These are phyloP conservation scores for Penicillium corylophilum DNA, from an alignment of 2,329 filamentous ascomycete genomes.

Conservation along the genomic window DNA sequence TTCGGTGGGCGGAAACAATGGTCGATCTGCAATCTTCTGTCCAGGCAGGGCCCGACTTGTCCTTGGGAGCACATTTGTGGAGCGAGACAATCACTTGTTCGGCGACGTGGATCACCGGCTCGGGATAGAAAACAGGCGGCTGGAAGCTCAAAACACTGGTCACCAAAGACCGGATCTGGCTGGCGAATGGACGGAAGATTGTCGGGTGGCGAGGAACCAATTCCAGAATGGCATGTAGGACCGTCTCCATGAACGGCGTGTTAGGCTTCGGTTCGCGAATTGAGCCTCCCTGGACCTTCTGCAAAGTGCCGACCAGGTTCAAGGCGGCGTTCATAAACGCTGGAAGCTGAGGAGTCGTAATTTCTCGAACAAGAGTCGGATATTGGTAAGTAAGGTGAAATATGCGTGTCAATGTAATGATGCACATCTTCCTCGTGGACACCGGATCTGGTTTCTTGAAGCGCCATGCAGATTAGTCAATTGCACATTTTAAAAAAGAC, in stretches of 20 bases:
- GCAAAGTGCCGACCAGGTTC: slow-evolving; percentile 55
- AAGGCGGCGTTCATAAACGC: slow-evolving; percentile 72
- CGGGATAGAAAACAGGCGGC: slow-evolving; percentile 55
- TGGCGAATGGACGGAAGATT: slow-evolving; percentile 73
- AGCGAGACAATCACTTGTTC: slow-evolving; percentile 68
- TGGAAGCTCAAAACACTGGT: slow-evolving; percentile 63
- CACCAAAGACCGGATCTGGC: slow-evolving; percentile 64
- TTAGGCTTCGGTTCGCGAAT: slow-evolving; percentile 38
- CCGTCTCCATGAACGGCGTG: slow-evolving; percentile 60
- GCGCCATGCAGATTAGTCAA: slow-evolving; percentile 8
- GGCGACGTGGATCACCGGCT: slow-evolving; percentile 57
- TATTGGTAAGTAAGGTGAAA: slow-evolving; percentile 80
- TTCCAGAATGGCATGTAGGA: slow-evolving; percentile 69
- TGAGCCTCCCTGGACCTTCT: slow-evolving; percentile 41
- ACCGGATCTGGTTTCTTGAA: slow-evolving; percentile 71
- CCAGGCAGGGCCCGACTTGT: slow-evolving; percentile 76
- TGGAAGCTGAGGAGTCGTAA: slow-evolving; percentile 78
- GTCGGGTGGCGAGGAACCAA: slow-evolving; percentile 79
- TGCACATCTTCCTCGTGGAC: slow-evolving; percentile 71
- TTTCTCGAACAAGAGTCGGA: slow-evolving; percentile 79
- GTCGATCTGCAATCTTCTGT: slow-evolving; percentile 61
- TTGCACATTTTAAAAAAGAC: slow-evolving; percentile 1
- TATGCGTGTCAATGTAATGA: slow-evolving; percentile 77
- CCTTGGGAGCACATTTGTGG: slow-evolving; percentile 78
- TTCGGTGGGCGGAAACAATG: slow-evolving; percentile 65